Evolutionary conservation across 306 rosid genomes (phyloP), one percentile per base, ranked within the genome.

Genomic region (Chamaecrista fasciculata): DNA sequence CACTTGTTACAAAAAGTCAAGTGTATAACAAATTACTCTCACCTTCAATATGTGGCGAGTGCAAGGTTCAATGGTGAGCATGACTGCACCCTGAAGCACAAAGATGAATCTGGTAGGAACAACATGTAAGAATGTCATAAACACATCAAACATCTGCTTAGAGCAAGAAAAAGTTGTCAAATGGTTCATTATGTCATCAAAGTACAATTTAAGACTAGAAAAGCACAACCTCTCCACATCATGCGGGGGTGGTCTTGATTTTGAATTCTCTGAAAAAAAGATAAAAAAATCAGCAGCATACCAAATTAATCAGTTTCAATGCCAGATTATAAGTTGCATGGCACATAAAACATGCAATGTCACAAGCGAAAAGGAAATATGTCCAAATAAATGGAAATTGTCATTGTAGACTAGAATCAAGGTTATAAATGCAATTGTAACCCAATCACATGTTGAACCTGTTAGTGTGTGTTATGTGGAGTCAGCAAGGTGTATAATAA

Each of bases 51-150:
- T 47, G 66, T 81, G 76, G 62, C 70, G 70, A 53, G 7, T 26
- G 21, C 81, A 83, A 67, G 87, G 64, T 46, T 67, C 76, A 74
- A 73, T 60, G 21, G 80, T 68, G 59, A 94, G 84, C 16, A 72
- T 80, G 71, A 88, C 78, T 55, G 76, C 76, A 75, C 99, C 99
- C 58, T 87, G 83, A 70, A 94, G 83, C 76, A 94, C 96, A 86
- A 94, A 94, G 79, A 94, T 64, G 56, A 94, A 87, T 79, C 99
- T 94, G 75, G 69, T 14, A 36, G 58, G 67, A 77, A 64, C 73
- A 63, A 76, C 67, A 83, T 40, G 60, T 1, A 79, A 66, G 23
- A 77, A 76, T 29, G 34, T 73, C 60, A 24, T 21, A 66, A 61
- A 33, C n/a, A 71, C 21, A 71, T 72, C 43, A 67, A 71, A 64